Base-by-base conservation (phyloP, 441 rosid genomes). In the Mallotus japonicus region DNA sequence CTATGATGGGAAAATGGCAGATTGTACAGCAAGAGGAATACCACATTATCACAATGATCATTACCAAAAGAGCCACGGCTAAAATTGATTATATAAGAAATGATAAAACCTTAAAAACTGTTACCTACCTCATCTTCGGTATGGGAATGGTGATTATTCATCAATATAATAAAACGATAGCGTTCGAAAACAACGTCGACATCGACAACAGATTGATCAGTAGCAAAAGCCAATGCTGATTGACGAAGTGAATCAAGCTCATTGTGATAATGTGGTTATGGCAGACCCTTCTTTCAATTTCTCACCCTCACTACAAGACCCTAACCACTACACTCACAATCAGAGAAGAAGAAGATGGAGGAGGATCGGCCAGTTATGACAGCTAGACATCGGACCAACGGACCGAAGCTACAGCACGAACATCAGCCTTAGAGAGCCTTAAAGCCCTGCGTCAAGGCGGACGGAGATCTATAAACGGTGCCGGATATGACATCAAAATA, bases 41-140 rank as follows among this genome's bases (percentile, higher is more conserved):
- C n/a, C n/a, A n/a, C n/a, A n/a, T n/a, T n/a, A n/a, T n/a, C n/a
- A n/a, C n/a, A n/a, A n/a, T n/a, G n/a, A 32, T 32, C 37, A 42
- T 5, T 7, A 42, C 7, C 13, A 50, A 67, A 67, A 8, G 46
- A 6, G 12, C 42, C 51, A 56, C 47, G 37, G 37, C 37, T 4
- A 32, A 32, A 32, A 32, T 4, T 32, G 37, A 32, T 32, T 32
- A 32, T 32, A 32, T 4, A 32, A 32, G 37, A 32, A 32, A 32
- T 32, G 37, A 32, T 16, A 0, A 68, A 63, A 5, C n/a, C 54
- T 44, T 46, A 50, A 9, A 13, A 61, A 62, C 37, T 4, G 37
- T 2, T 37, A 70, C 50, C 58, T 61, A 88, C 92, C 90, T 85
- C 89, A 67, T 88, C 90, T 65, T 88, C 92, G 22, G 90, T 90